phyloP scores from a whole-genome alignment of 73 alveolate genomes.

The Blepharisma stoltei region DNA sequence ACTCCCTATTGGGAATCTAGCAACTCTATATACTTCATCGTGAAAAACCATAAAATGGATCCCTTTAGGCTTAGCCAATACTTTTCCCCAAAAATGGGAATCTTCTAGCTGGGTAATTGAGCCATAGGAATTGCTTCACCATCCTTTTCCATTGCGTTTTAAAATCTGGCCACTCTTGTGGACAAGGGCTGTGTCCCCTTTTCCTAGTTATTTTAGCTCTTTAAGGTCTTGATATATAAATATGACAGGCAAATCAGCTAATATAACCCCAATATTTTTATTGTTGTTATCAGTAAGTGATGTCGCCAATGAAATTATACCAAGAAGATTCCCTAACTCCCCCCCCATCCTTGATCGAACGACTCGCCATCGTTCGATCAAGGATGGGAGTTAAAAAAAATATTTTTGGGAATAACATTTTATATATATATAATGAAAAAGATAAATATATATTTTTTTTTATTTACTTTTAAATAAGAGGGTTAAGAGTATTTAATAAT shows the following conservation, averaged over 20 bases:
- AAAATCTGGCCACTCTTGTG: neutral
- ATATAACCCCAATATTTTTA: neutral
- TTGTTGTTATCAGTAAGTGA: neutral
- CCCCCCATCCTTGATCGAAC: too few relatives aligned
- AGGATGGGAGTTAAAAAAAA: too few relatives aligned
- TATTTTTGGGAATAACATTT: too few relatives aligned
- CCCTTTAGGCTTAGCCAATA: neutral
- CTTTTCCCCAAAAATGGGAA: neutral
- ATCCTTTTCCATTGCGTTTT: neutral
- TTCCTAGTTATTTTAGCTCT: neutral
- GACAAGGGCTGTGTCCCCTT: neutral
- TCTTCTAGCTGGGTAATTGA: neutral
- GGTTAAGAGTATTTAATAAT: too few relatives aligned
- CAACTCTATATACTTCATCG: slow-evolving; percentile 1
- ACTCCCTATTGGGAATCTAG: neutral
- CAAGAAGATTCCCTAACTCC: neutral
- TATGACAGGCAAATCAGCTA: neutral
- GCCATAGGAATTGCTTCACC: neutral
- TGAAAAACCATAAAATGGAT: neutral
- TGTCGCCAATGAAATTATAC: neutral
- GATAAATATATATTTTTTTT: too few relatives aligned
- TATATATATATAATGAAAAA: too few relatives aligned
- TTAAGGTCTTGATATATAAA: slow-evolving; percentile 7
- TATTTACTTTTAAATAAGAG: too few relatives aligned
- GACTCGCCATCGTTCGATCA: too few relatives aligned